Conservation (phyloP, 1,284 basidiomycete species). For the Thecaphora thlaspeos region DNA sequence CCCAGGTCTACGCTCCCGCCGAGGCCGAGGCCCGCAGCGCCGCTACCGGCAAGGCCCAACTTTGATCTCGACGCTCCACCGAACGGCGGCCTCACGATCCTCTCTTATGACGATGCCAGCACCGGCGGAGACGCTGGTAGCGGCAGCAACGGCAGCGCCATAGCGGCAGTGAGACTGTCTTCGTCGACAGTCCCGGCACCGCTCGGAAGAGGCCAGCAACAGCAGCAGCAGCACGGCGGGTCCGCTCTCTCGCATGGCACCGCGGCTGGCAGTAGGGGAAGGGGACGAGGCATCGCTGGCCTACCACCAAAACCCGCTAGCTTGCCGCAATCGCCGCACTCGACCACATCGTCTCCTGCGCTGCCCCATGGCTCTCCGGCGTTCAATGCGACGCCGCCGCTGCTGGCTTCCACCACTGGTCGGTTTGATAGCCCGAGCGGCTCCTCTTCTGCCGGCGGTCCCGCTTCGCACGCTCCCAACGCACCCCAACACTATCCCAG, state of each 20-base stretch:
- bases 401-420: background rate
- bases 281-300: background rate
- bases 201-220: too few relatives aligned
- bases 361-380: background rate
- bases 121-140: background rate
- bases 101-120: slow-evolving; percentile 1
- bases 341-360: background rate
- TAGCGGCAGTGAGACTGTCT: too few relatives aligned
- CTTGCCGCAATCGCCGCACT: background rate
- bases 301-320: background rate
- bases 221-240: background rate
- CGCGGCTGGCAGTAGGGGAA: background rate
- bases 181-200: too few relatives aligned
- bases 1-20: slow-evolving; percentile 11
- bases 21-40: slow-evolving; percentile 9
- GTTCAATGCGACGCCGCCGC: background rate
- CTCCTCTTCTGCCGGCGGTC: background rate
- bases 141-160: background rate
- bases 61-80: slow-evolving; percentile 8
- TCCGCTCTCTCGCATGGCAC: background rate
- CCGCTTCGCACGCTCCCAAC: background rate
- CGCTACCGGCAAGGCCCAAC: slow-evolving; percentile 20
- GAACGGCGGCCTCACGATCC: background rate
- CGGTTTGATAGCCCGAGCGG: background rate
- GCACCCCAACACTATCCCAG: background rate